These are phyloP conservation scores for Brassica rapa DNA, from an alignment of 345 rosid genomes.

Conservation along the genomic window DNA sequence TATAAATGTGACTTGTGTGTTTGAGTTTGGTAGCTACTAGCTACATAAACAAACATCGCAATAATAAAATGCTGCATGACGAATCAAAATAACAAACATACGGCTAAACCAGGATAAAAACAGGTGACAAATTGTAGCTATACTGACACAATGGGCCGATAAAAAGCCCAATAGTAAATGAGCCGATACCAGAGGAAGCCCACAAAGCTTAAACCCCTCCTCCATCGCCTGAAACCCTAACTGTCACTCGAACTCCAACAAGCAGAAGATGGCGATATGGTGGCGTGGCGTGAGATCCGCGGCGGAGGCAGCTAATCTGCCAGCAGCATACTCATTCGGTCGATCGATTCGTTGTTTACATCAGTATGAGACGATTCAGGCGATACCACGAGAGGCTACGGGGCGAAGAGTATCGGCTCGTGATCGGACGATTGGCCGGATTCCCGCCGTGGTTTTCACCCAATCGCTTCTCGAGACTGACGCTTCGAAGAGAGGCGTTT, in stretches of 20 bases:
- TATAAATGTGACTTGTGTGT: constrained; percentile 12
- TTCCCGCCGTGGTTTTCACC: constrained; percentile 76
- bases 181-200: not conserved
- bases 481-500: constrained; percentile 39
- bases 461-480: constrained; percentile 54
- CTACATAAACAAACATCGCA: not conserved
- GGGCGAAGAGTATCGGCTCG: constrained; percentile 61
- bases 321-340: constrained; percentile 20
- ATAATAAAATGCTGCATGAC: not conserved
- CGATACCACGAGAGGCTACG: constrained; percentile 63
- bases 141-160: not conserved
- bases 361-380: constrained; percentile 70
- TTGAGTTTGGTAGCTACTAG: constrained; percentile 5
- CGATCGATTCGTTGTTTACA: constrained; percentile 34
- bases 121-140: not conserved
- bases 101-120: not conserved
- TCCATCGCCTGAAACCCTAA: constrained; percentile 35
- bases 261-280: constrained; percentile 43
- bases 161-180: not conserved
- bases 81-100: not conserved
- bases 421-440: constrained; percentile 71
- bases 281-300: constrained; percentile 43
- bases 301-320: constrained; percentile 19
- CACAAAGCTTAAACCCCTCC: constrained; percentile 37
- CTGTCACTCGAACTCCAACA: constrained; percentile 25